Evolutionary conservation across 1,139 yeast species (phyloP).

Genomic region (Protomyces macrosporus): DNA sequence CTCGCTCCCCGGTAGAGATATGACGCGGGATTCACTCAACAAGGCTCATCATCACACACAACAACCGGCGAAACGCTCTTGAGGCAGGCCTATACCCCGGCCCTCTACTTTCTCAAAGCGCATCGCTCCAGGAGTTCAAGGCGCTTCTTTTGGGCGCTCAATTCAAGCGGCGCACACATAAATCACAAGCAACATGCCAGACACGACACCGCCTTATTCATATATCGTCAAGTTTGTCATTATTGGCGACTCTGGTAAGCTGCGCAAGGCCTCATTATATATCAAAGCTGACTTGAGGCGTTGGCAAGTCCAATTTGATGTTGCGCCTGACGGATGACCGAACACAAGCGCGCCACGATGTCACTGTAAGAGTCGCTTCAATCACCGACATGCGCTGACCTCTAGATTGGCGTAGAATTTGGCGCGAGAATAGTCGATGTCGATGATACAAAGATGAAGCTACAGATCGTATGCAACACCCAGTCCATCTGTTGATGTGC

Average conservation of each 20-base stretch:
- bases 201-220: conserved; percentile 39
- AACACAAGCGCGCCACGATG: neutral
- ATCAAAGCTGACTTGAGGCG: conserved; percentile 13
- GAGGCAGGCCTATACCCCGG: too few relatives aligned
- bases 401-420: conserved; percentile 50
- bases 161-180: too few relatives aligned
- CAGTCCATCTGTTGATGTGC: neutral
- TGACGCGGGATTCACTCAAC: too few relatives aligned
- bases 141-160: too few relatives aligned
- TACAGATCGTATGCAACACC: conserved; percentile 36
- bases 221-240: conserved; percentile 46
- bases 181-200: neutral
- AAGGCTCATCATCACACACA: too few relatives aligned
- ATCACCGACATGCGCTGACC: conserved; percentile 1
- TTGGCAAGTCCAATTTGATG: conserved; percentile 46
- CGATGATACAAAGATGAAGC: conserved; percentile 41
- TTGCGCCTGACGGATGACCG: conserved; percentile 45
- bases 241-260: conserved; percentile 44
- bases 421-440: conserved; percentile 44
- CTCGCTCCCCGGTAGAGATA: too few relatives aligned
- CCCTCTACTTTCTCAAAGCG: too few relatives aligned
- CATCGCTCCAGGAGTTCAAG: too few relatives aligned
- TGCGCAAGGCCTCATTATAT: neutral
- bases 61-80: too few relatives aligned
- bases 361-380: neutral